phyloP scores from a whole-genome alignment of 2,329 filamentous ascomycete genomes.

The Gnomoniopsis sp. region DNA sequence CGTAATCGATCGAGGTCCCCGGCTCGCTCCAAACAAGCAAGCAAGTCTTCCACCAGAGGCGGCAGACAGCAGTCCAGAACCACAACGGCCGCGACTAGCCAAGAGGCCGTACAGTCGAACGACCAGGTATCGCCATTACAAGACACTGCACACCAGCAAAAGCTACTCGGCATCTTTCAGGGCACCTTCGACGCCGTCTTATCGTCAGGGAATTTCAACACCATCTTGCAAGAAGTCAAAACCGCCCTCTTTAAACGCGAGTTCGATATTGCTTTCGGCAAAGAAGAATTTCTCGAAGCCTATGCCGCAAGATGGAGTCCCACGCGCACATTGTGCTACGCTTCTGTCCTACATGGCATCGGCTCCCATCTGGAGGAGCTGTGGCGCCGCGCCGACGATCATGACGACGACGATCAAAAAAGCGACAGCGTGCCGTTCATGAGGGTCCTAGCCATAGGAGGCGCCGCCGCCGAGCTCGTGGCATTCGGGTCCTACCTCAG shows the following conservation, averaged over 20 bases:
- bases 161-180: slow-evolving; percentile 68
- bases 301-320: slow-evolving; percentile 93
- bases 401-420: neutral
- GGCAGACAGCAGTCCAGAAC: neutral
- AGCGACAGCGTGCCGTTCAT: slow-evolving; percentile 22
- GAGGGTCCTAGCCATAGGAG: slow-evolving; percentile 48
- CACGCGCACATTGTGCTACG: slow-evolving; percentile 78
- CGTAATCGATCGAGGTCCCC: neutral
- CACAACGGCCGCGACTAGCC: neutral
- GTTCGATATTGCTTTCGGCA: slow-evolving; percentile 76
- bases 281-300: slow-evolving; percentile 67
- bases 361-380: slow-evolving; percentile 27
- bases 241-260: slow-evolving; percentile 81
- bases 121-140: neutral
- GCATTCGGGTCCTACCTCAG: slow-evolving; percentile 46
- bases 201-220: slow-evolving; percentile 41
- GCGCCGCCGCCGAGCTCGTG: slow-evolving; percentile 60
- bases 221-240: slow-evolving; percentile 76
- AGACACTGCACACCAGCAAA: slow-evolving; percentile 6
- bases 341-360: slow-evolving; percentile 46
- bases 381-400: neutral
- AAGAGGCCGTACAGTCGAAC: neutral
- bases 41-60: neutral
- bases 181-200: slow-evolving; percentile 56
- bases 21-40: neutral